These are phyloP conservation scores for Boletus chippewaensis DNA, from an alignment of 1,284 basidiomycete species.

Conservation along the genomic window DNA sequence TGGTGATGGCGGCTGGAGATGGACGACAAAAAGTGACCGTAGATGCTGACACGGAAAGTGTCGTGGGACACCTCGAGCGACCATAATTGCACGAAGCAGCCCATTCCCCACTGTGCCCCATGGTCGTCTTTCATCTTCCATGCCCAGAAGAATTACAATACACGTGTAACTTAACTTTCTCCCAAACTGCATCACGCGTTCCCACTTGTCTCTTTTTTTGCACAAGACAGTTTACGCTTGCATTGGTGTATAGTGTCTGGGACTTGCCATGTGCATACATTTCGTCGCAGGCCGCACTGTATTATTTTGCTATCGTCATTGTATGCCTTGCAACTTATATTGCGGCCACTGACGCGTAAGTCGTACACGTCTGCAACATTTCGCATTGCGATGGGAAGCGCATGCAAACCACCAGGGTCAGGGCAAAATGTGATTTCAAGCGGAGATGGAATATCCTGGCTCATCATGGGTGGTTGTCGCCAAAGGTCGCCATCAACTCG, in stretches of 20 bases:
- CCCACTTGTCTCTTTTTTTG: neutral
- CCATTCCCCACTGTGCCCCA: neutral
- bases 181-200: neutral
- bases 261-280: neutral
- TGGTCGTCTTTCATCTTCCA: neutral
- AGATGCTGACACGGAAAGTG: constrained; percentile 26
- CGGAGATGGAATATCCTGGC: constrained; percentile 22
- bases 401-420: neutral
- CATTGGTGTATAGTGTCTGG: neutral
- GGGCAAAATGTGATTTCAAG: constrained; percentile 13
- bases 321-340: neutral
- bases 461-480: constrained; percentile 10
- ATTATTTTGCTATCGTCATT: constrained; percentile 1
- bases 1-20: constrained; percentile 24
- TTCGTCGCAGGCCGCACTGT: constrained; percentile 10
- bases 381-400: neutral
- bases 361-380: no score
- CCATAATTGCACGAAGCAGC: neutral
- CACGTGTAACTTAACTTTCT: constrained; percentile 20
- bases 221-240: neutral
- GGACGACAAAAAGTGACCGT: constrained; percentile 19
- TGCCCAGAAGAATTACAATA: neutral
- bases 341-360: no score
- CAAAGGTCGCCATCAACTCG: constrained; percentile 8
- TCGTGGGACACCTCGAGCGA: constrained; percentile 11